phyloP scores from a whole-genome alignment of 306 rosid genomes.

The Dalbergia cochinchinensis region DNA sequence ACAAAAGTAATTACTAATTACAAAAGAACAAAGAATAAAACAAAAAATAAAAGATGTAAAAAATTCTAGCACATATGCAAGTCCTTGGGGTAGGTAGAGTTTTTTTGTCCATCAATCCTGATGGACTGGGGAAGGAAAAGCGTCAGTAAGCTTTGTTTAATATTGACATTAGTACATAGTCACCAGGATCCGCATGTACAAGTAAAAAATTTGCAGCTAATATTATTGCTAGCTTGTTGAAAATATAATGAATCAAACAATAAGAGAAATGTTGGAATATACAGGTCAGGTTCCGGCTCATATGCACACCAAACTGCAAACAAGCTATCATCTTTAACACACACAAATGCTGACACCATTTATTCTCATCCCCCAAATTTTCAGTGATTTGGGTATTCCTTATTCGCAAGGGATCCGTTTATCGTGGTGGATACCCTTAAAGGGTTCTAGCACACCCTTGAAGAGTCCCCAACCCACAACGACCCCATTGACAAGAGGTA shows the following conservation, averaged over 20 bases:
- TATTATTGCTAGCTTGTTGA: slow-evolving; percentile 32
- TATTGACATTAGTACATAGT: not conserved
- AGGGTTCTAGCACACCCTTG: no score
- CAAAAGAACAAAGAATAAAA: not conserved
- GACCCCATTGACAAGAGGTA: no score
- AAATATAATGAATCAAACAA: slow-evolving; percentile 23
- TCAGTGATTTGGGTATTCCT: slow-evolving; percentile 43
- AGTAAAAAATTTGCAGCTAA: not conserved
- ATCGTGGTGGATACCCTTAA: no score
- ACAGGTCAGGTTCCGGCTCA: slow-evolving; percentile 34
- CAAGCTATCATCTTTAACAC: slow-evolving; percentile 45
- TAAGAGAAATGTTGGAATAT: slow-evolving; percentile 47
- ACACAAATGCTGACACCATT: slow-evolving; percentile 22
- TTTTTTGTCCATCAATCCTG: not conserved
- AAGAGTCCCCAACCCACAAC: no score
- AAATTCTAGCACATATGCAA: no score
- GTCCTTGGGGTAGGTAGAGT: not conserved
- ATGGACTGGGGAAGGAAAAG: not conserved
- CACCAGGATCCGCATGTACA: not conserved
- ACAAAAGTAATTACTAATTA: not conserved
- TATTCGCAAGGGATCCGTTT: not conserved
- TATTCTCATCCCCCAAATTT: slow-evolving; percentile 45
- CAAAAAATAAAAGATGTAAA: no score
- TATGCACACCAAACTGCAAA: slow-evolving; percentile 49
- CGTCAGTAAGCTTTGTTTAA: not conserved